Conservation (phyloP, 2,329 filamentous ascomycete genomes). For the Epichloe sibirici region DNA sequence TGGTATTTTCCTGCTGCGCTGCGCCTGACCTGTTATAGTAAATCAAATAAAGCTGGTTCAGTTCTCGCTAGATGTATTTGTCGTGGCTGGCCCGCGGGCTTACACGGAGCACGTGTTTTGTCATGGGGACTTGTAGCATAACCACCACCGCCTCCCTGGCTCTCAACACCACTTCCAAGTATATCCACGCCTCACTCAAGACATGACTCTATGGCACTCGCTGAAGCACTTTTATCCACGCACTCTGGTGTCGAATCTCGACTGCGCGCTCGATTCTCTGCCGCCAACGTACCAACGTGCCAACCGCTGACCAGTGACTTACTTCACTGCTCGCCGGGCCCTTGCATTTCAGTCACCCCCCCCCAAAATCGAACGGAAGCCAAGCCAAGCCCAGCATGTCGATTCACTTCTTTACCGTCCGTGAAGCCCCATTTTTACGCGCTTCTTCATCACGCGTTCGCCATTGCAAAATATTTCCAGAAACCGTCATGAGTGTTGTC, state of each 20-base stretch:
- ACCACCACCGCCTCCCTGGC: neutral
- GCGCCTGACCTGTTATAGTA: too few species aligned
- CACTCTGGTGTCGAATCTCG: too few species aligned
- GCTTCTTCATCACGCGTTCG: too few species aligned
- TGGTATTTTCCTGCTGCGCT: too few species aligned
- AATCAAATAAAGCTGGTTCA: too few species aligned
- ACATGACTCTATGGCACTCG: neutral
- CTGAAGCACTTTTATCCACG: constrained; percentile 23
- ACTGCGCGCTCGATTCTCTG: too few species aligned
- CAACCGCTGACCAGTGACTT: too few species aligned
- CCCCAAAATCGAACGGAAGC: neutral
- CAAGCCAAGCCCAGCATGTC: neutral
- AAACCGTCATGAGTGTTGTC: neutral
- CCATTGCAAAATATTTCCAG: neutral
- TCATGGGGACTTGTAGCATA: too few species aligned
- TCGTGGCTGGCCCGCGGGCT: neutral
- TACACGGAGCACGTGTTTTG: neutral
- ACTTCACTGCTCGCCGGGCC: neutral
- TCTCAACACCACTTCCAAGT: neutral
- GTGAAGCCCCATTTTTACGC: neutral
- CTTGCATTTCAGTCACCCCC: neutral
- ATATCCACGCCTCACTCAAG: neutral
- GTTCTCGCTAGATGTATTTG: neutral
- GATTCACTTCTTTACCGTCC: neutral
- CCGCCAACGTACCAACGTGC: too few species aligned